Percentiles rank a stretch among this genome's conserved stretches.
These are phyloP conservation scores for Trametes maxima DNA, from an alignment of 768 basidiomycete genomes.

Conservation along the genomic window DNA sequence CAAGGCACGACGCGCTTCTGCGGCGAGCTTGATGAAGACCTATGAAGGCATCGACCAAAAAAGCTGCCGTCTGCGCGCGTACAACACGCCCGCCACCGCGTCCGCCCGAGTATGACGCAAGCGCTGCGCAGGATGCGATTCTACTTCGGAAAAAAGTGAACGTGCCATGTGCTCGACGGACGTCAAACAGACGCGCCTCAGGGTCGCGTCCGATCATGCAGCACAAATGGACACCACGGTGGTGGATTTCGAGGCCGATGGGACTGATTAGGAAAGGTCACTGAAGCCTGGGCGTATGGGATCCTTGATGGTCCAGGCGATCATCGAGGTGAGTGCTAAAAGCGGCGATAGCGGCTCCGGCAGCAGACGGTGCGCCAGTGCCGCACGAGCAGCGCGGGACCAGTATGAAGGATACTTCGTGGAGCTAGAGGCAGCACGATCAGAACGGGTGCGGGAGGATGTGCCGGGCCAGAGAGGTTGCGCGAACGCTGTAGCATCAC, in stretches of 20 bases:
- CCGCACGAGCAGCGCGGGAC: slow-evolving; percentile 3
- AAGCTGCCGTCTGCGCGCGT: not conserved
- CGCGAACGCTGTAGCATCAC: not conserved
- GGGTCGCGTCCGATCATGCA: not conserved
- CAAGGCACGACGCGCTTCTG: slow-evolving; percentile 5
- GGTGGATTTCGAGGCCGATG: slow-evolving; percentile 16
- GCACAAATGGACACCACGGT: not conserved
- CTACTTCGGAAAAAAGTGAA: slow-evolving; percentile 7
- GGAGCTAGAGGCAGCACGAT: not conserved
- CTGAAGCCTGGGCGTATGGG: not conserved
- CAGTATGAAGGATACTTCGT: slow-evolving; percentile 16
- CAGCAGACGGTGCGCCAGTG: not conserved
- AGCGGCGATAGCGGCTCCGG: slow-evolving; percentile 17
- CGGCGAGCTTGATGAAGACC: slow-evolving; percentile 1
- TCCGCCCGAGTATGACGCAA: slow-evolving; percentile 7
- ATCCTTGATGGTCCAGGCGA: slow-evolving; percentile 1
- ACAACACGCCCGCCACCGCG: not conserved
- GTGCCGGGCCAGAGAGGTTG: not conserved
- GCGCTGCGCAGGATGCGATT: not conserved
- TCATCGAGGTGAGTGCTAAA: slow-evolving; percentile 2
- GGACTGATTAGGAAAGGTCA: slow-evolving; percentile 16
- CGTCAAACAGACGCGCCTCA: not conserved
- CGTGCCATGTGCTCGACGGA: slow-evolving; percentile 6
- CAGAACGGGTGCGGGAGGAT: not conserved
- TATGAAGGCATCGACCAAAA: not conserved